Conservation (phyloP, 257 asterid genomes). For the Solanum tarijense region DNA sequence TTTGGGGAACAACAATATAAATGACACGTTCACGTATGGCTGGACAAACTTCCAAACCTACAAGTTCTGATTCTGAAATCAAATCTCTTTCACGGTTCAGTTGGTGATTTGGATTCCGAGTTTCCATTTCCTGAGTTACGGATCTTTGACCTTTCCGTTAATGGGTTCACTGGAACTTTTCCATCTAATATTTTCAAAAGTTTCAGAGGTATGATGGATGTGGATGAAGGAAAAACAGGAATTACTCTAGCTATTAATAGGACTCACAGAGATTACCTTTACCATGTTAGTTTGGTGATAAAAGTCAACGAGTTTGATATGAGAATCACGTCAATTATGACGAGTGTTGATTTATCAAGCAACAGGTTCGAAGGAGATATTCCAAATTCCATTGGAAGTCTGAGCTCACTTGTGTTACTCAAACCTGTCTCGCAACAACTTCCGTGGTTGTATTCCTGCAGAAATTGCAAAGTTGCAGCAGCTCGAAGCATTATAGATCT, state of each 20-base stretch:
- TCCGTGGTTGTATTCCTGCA: neutral
- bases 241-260: too few species aligned
- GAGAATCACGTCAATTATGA: neutral
- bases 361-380: neutral
- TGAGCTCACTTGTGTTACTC: neutral
- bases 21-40: neutral
- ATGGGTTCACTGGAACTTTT: neutral
- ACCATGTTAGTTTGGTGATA: neutral
- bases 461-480: neutral
- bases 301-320: neutral
- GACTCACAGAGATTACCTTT: neutral
- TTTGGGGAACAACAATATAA: neutral
- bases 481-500: neutral
- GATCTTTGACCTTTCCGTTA: neutral
- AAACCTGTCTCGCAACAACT: neutral
- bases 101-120: neutral
- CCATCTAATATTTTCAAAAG: neutral
- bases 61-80: neutral
- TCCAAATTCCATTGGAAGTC: neutral
- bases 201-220: neutral
- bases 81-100: neutral
- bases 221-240: neutral
- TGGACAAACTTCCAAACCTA: neutral
- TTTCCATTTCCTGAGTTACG: neutral
- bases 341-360: neutral